Conservation (phyloP, 768 basidiomycete species). For the Filobasidium wieringae region DNA sequence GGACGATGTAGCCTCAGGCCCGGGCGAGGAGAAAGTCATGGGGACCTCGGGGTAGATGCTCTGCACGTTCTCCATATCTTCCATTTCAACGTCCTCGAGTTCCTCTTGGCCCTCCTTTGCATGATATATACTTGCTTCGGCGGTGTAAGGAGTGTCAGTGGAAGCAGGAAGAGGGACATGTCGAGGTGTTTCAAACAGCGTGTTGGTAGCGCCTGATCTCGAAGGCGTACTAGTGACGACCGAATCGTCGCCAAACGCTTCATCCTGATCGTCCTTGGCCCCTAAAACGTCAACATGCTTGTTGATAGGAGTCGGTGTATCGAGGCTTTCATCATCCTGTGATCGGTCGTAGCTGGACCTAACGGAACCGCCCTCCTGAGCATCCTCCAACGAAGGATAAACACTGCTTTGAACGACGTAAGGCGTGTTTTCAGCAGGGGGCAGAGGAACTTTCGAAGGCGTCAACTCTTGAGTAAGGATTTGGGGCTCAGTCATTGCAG, state of each 20-base stretch:
- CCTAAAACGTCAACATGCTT: neutral
- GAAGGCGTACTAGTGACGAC: neutral
- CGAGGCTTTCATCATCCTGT: neutral
- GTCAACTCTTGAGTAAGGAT: neutral
- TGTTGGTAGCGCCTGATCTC: neutral
- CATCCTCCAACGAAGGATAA: neutral
- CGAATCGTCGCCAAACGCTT: neutral
- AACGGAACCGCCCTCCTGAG: neutral
- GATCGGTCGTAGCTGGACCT: neutral
- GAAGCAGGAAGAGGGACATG: slow-evolving; percentile 8
- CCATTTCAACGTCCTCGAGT: slow-evolving; percentile 12
- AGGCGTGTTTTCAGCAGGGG: slow-evolving; percentile 19
- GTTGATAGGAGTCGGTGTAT: neutral
- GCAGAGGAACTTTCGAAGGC: slow-evolving; percentile 23
- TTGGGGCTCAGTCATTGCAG: neutral
- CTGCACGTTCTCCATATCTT: slow-evolving; percentile 4
- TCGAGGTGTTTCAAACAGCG: slow-evolving; percentile 6
- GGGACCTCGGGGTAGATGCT: neutral
- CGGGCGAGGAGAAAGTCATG: neutral
- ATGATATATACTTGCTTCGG: neutral
- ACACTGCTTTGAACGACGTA: slow-evolving; percentile 15
- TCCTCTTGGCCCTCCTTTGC: neutral
- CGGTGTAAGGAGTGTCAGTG: slow-evolving; percentile 8
- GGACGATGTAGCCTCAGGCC: neutral
- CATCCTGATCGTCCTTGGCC: neutral